Base-by-base conservation (phyloP, 179 eudicot species). In the Vitellaria paradoxa region DNA sequence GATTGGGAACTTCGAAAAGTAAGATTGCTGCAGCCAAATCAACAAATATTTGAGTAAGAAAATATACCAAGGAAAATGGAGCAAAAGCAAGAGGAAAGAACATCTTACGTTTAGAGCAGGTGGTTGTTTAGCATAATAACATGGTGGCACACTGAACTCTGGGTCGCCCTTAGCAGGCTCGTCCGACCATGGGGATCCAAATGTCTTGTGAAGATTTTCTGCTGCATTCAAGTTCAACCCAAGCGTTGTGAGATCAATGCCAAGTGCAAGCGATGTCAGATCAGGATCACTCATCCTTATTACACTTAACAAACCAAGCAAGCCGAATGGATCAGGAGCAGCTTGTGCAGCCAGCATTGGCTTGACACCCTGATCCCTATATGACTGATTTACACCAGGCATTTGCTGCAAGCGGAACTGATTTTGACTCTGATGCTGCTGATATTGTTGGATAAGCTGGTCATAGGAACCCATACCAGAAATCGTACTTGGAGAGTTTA, bases 121-220 rank as follows among this genome's bases (percentile, higher is more conserved):
- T 70, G 96, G 89, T 75, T 83, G 89, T 74, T 87, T 87, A 42
- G 89, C 88, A 78, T 80, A 87, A 82, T 90, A 94, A 85, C 98
- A 94, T 79, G 85, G 91, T 0, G 98, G 98, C 78, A 88, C 91
- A 53, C 78, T 84, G 79, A 91, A 94, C 77, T 94, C 98, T 9
- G 94, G 93, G 76, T 92, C 97, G 50, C 98, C 97, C 87, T 88
- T 94, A 73, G 89, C 86, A 45, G 97, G 92, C 84, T 94, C 98
- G 74, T 94, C 98, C 64, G 97, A 86, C 98, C 98, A 94, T 14
- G 97, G 98, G 52, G 98, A 90, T 75, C 87, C 89, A 83, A 92
- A 94, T 45, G 89, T 88, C 81, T 91, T 94, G 79, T 91, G 81
- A 68, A 94, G 88, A 87, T 92, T 92, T 80, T 94, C 96, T 8